Evolutionary conservation across 1,284 basidiomycete species (phyloP), one percentile per base, ranked within the genome.

Genomic region (Apiotrichum gracile): DNA sequence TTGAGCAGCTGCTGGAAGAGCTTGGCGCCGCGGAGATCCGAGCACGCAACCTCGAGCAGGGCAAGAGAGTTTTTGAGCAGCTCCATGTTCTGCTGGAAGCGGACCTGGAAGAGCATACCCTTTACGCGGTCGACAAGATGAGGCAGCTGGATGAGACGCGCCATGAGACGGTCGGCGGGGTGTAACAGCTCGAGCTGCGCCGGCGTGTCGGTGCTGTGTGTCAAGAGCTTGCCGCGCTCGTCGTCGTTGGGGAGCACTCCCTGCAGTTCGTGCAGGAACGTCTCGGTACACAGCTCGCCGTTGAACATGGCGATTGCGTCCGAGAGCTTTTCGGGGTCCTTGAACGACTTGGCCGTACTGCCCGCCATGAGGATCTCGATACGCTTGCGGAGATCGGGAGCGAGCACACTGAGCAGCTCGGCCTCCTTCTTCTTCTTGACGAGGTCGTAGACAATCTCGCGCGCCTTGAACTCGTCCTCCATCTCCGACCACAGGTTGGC

Each of bases 381-480:
- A 57, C 86, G 84, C 75, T 92, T 92, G 78, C 90, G 88, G 21
- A 89, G 91, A 68, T 91, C 85, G 5, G 87, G 81, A 65, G 91
- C 88, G 44, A 94, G 81, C n/a, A 94, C 88, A 76, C 88, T 91
- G 75, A 86, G 88, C 42, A 93, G 77, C 66, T 93, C 89, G 21
- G 87, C 88, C 53, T 75, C 69, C 69, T 84, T 91, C 72, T 89
- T 85, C 63, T 84, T 83, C 49, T 84, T 72, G 48, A 77, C 71
- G 7, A 73, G 72, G 50, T 74, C 69, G 65, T 76, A 65, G 63
- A 93, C 91, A 45, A 91, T 80, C 73, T 96, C 91, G 75, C 94
- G 93, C 19, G 93, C 92, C 71, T 94, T 93, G 79, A 98, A 98
- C 69, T 94, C 92, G 67, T 96, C 88, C 74, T 98, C 93, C 87